Evolutionary conservation across 495 filamentous ascomycete species (phyloP).

Genomic region (Beverwykella pulmonaria): DNA sequence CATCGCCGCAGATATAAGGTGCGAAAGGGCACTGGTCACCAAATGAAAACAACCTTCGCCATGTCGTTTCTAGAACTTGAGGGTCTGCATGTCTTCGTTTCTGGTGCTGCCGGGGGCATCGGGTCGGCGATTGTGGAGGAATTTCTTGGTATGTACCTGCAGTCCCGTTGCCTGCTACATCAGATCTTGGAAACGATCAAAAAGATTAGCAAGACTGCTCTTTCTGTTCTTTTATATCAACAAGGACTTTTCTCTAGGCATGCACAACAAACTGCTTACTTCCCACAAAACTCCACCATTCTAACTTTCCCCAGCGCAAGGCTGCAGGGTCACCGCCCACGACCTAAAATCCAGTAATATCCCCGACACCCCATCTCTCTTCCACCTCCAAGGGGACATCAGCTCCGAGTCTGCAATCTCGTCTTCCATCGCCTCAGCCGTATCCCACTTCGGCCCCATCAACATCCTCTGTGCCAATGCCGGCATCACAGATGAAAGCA

Average conservation of each 20-base stretch:
- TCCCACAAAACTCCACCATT: neutral
- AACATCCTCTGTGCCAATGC: constrained; percentile 59
- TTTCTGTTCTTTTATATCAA: too few relatives aligned
- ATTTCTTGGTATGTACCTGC: constrained; percentile 53
- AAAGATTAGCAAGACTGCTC: too few relatives aligned
- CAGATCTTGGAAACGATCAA: too few relatives aligned
- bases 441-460: constrained; percentile 55
- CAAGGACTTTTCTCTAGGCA: too few relatives aligned
- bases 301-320: constrained; percentile 47
- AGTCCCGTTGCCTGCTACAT: neutral
- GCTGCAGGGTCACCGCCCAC: constrained; percentile 58
- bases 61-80: constrained; percentile 55
- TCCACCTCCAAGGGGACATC: constrained; percentile 52
- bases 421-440: constrained; percentile 49
- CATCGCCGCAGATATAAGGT: neutral
- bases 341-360: constrained; percentile 46
- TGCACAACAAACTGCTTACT: too few relatives aligned
- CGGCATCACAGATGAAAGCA: constrained; percentile 52
- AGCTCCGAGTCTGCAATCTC: constrained; percentile 53
- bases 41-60: too few relatives aligned
- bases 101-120: constrained; percentile 58
- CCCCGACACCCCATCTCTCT: constrained; percentile 41
- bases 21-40: too few relatives aligned
- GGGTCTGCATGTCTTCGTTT: constrained; percentile 61
- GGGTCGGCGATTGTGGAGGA: constrained; percentile 55